Conservation (phyloP, 371 early-diverging fungal genomes). For the Batkoa obscura region DNA sequence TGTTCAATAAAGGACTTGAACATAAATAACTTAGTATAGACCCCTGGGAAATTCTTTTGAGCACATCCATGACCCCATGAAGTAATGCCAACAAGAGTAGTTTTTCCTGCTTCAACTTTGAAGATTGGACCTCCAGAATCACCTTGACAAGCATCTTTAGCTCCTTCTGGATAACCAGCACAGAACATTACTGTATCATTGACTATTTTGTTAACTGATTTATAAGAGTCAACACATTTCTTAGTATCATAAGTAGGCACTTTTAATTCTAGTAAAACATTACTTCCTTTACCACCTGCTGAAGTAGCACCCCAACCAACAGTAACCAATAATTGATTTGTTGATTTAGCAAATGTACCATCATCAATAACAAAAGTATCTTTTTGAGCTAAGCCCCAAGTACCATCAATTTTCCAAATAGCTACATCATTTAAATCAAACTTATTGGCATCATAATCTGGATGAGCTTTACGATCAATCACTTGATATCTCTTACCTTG, state of each 20-base stretch:
- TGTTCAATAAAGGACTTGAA: not conserved
- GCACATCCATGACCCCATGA: not conserved
- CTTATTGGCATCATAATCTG: not conserved
- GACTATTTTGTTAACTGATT: not conserved
- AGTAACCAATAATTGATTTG: not conserved
- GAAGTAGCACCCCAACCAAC: not conserved
- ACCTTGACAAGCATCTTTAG: not conserved
- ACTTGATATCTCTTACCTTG: not conserved
- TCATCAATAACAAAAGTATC: not conserved
- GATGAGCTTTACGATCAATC: not conserved
- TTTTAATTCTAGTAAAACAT: not conserved
- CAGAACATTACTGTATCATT: not conserved
- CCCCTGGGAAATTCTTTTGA: not conserved
- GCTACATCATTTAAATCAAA: slow-evolving; percentile 1
- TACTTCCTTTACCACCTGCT: not conserved
- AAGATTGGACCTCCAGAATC: slow-evolving; percentile 5
- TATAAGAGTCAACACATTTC: not conserved
- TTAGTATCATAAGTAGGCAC: not conserved
- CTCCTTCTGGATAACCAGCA: not conserved
- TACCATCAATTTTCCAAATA: slow-evolving; percentile 1
- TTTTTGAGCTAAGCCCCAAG: not conserved
- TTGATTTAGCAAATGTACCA: not conserved
- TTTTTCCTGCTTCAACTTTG: not conserved
- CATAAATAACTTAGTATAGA: not conserved
- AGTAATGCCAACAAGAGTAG: not conserved